Conservation (phyloP, 768 basidiomycete genomes). For the Psilocybe subaeruginosa region DNA sequence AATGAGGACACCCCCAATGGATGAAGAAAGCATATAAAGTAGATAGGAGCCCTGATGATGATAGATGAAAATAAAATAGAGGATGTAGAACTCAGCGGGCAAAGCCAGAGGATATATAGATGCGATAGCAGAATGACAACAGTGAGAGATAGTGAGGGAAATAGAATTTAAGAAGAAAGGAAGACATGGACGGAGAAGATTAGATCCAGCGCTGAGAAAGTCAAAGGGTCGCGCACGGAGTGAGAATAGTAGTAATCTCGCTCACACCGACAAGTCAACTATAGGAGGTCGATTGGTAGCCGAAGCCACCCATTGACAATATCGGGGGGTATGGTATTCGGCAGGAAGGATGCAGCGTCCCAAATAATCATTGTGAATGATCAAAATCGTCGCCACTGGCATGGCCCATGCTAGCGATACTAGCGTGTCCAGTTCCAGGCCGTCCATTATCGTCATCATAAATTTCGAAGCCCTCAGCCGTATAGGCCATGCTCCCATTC, state of each 20-base stretch:
- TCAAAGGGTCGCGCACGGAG: background rate
- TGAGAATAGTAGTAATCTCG: background rate
- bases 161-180: constrained; percentile 11
- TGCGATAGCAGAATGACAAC: constrained; percentile 14
- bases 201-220: background rate
- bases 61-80: constrained; percentile 5
- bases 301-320: background rate
- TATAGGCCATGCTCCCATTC: constrained; percentile 19
- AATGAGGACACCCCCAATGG: constrained; percentile 3
- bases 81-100: constrained; percentile 3
- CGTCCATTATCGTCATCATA: constrained; percentile 38
- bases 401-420: constrained; percentile 19
- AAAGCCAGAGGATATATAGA: background rate
- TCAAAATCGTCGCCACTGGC: constrained; percentile 22
- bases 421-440: constrained; percentile 23
- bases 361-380: constrained; percentile 17
- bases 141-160: constrained; percentile 12
- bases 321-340: background rate
- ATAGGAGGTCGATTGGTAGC: background rate
- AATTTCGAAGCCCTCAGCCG: constrained; percentile 36
- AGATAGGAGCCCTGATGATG: constrained; percentile 4
- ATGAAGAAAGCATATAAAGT: constrained; percentile 7
- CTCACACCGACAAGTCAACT: background rate
- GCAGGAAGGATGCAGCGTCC: background rate
- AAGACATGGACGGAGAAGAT: constrained; percentile 1